Percentiles rank a stretch among this genome's conserved stretches.
Conservation (phyloP, 805 yeast genomes). For the Myxozyma lipomycoides region DNA sequence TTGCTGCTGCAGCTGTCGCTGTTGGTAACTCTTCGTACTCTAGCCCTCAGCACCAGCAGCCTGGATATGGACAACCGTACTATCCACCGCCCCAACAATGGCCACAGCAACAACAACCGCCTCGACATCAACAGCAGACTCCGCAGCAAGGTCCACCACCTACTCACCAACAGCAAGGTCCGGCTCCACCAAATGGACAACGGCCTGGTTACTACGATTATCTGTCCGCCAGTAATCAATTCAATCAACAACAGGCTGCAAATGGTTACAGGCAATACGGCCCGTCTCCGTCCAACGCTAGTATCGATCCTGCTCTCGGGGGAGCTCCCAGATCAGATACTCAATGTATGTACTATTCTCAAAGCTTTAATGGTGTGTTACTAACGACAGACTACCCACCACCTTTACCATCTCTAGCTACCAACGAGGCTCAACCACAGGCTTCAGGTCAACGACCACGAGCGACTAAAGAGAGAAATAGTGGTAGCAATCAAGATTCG, state of each 20-base stretch:
- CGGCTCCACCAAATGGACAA: not conserved
- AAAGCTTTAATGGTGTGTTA: no score
- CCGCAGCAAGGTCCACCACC: not conserved
- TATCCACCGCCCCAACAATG: not conserved
- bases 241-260: no score
- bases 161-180: not conserved
- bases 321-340: not conserved
- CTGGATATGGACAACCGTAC: not conserved
- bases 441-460: no score
- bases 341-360: no score
- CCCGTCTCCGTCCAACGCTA: not conserved
- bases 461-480: no score
- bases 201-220: slow-evolving; percentile 3
- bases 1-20: slow-evolving; percentile 8
- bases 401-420: no score
- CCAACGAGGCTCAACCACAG: no score
- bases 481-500: no score
- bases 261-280: not conserved
- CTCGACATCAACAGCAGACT: not conserved
- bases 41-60: slow-evolving; percentile 2
- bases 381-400: no score
- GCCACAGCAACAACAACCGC: not conserved
- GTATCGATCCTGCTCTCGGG: not conserved
- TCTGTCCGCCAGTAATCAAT: slow-evolving; percentile 8
- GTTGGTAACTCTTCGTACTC: not conserved